Base-by-base conservation (phyloP, 225 moss, liverwort and hornwort genomes). In the Neckera pumila region DNA sequence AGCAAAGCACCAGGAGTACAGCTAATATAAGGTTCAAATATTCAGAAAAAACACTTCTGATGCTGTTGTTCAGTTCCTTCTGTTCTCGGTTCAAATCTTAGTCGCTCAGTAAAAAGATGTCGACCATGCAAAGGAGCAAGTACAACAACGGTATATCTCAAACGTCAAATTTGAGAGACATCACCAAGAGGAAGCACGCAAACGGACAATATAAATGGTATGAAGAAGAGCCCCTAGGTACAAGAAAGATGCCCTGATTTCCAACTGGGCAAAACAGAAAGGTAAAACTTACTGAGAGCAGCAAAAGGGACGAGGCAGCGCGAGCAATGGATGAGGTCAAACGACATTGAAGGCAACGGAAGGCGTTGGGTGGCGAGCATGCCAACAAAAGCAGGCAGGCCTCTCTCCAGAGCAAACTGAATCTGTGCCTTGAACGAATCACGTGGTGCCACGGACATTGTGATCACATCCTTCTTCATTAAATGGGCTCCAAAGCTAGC, bases 271-370 rank as follows among this genome's bases (percentile, higher is more conserved):
- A 85, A 73, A 66, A 83, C 36, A 65, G 20, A 45, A 64, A 85
- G 69, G 76, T 21, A 81, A 58, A 63, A 57, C 57, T 67, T 88
- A 94, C 94, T 94, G 90, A 88, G 77, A 65, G 88, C 86, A 86
- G 87, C 70, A 88, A 93, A 94, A 81, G 89, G 92, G 74, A 93
- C 86, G 76, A 88, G 94, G 90, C 95, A 95, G 70, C 93, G 91
- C 34, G 95, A 93, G 89, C 93, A 95, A 88, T 93, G 95, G 83
- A 95, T 85, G 58, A 95, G 89, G 85, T 95, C 95, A 89, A 90
- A 90, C 33, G 95, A 88, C 64, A 89, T 84, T 47, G 93, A 93
- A 40, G 95, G 95, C 57, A 93, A 87, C 12, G 93, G 95, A 69
- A 95, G 91, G 74, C 95, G 95, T 72, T 90, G 91, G 45, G 92